phyloP scores from a whole-genome alignment of 495 filamentous ascomycete species.

The Trypethelium eluteriae region DNA sequence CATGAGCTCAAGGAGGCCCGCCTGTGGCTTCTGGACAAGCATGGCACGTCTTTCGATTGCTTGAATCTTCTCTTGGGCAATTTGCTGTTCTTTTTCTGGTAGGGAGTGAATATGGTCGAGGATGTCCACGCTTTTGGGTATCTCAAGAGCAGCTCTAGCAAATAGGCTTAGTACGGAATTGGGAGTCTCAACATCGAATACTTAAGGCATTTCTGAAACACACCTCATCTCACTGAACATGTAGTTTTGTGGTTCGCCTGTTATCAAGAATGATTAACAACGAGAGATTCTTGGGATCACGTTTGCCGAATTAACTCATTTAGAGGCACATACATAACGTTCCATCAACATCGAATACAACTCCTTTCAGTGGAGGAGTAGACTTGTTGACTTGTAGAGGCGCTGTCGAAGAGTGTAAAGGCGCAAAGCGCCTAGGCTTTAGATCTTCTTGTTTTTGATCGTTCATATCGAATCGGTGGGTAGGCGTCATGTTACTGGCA shows the following conservation, averaged over 20 bases:
- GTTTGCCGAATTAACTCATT: neutral
- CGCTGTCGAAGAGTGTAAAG: neutral
- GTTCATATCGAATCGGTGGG: neutral
- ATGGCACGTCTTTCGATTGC: slow-evolving; percentile 74
- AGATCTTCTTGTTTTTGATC: neutral
- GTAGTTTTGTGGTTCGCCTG: slow-evolving; percentile 77
- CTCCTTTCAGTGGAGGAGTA: slow-evolving; percentile 51
- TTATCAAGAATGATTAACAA: slow-evolving; percentile 16
- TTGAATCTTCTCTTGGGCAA: slow-evolving; percentile 64
- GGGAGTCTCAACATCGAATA: no score
- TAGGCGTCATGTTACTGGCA: neutral
- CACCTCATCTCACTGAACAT: slow-evolving; percentile 87
- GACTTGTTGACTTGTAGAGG: neutral
- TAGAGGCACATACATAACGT: slow-evolving; percentile 54
- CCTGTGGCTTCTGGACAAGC: slow-evolving; percentile 67
- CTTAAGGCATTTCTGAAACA: no score
- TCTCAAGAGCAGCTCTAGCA: slow-evolving; percentile 46
- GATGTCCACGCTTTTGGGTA: slow-evolving; percentile 67
- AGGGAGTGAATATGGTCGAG: slow-evolving; percentile 77
- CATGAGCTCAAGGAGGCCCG: slow-evolving; percentile 68
- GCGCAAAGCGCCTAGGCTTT: neutral
- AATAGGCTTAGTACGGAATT: neutral
- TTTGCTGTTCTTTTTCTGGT: slow-evolving; percentile 51
- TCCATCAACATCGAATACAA: slow-evolving; percentile 94
- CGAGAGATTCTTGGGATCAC: neutral